Evolutionary conservation across 441 rosid species (phyloP), one percentile per base, ranked within the genome.

Genomic region (Syzygium malaccense): DNA sequence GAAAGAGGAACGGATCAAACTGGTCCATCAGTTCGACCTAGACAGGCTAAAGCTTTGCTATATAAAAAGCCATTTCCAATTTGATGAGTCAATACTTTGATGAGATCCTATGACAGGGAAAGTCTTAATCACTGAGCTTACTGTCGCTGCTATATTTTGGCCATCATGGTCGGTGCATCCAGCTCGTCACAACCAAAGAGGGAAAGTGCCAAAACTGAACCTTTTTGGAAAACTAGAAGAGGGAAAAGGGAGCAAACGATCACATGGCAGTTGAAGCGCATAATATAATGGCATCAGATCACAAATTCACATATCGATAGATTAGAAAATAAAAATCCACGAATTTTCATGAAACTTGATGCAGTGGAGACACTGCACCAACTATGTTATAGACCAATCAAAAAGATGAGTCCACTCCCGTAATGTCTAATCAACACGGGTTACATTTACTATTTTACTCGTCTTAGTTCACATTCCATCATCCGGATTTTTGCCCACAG

Each of bases 391-490:
- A 37, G 15, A 71, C 49, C 80, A 14, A 37, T 41, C 4, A 71
- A 57, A 57, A 57, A 57, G 17, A 20, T 1, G 15, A 25, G 14
- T 57, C 26, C 14, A 1, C 83, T 11, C 9, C 4, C 48, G 13
- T 12, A 14, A 75, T 75, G 83, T 23, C n/a, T 41, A 20, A 75
- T 26, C 83, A 3, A 3, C 9, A 75, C 3, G 17, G 83, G 83
- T 12, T 1, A 41, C 4, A 23, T 23, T 37, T 25, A 3, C 83
- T 25, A 45, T 75, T 41, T 41, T 6, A 20, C 28, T 41, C n/a
- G 3, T 41, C 5, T 11, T 3, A 41, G 9, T 6, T 23, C 3
- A 17, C 9, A 0, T 37, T 45, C 8, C 1, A 8, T 37, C 13
- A 17, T 37, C 14, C 2, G 14, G 8, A 37, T 12, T 20, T 41